Evolutionary conservation across 768 basidiomycete species (phyloP), one percentile per base, ranked within the genome.

Genomic region (Collybia sordida): DNA sequence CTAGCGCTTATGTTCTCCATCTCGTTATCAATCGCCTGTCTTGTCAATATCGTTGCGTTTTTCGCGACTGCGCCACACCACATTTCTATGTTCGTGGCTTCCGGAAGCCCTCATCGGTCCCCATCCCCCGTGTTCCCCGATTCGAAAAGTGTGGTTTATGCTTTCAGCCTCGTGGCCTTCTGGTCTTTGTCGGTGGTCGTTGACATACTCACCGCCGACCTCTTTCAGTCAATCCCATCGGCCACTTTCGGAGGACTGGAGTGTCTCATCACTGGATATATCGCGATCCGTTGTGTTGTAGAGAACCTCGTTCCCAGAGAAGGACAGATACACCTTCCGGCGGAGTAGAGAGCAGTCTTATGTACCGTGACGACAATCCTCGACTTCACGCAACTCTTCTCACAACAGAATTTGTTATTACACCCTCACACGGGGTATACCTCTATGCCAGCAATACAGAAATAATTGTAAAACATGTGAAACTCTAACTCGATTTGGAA

Each of bases 61-160:
- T 48, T 51, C 50, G 42, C 51, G 45, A 50, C 49, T 38, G 49
- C 45, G 35, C 49, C 53, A 42, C 47, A 54, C 17, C 53, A 54
- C 18, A 50, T 55, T 21, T 42, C 46, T 5, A 23, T 51, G 9
- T 55, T 42, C 36, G 50, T 55, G 11, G n/a, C 37, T n/a, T 44
- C 25, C 7, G 27, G 28, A 34, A 44, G 46, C 27, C 46, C 54
- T 22, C 25, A 36, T 31, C 31, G 11, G 15, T 38, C 47, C 17
- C 42, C 54, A 28, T 31, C 19, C 43, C 23, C 39, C 14, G 25
- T 24, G 34, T 18, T 52, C 21, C 48, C 54, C 14, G 42, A n/a
- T 15, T 45, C 34, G 21, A 52, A 47, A 12, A 31, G 31, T n/a
- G 48, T 56, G 18, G 25, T 41, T 22, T 47, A 28, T 8, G 36